Percentiles rank a stretch among this genome's conserved stretches.
phyloP scores from a whole-genome alignment of 2,329 filamentous ascomycete species.

The Aspergillus fumigatiaffinis region DNA sequence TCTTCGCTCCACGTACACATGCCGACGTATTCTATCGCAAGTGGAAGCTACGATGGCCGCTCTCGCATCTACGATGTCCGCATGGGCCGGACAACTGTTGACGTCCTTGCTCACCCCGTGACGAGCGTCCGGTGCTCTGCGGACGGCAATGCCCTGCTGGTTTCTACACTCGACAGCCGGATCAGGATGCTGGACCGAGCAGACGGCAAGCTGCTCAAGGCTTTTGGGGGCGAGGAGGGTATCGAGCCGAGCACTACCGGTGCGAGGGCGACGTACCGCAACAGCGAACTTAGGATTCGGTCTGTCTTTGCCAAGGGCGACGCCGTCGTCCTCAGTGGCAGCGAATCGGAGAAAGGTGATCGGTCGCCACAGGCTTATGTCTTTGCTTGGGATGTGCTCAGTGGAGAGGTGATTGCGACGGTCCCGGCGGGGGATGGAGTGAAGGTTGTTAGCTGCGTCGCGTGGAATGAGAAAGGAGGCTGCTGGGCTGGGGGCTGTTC shows the following conservation, averaged over 20 bases:
- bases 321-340: conserved; percentile 73
- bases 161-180: conserved; percentile 70
- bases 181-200: conserved; percentile 77
- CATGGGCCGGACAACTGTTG: conserved; percentile 65
- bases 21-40: conserved; percentile 53
- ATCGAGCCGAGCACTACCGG: conserved; percentile 6
- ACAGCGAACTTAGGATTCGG: conserved; percentile 70
- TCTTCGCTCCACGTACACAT: conserved; percentile 38
- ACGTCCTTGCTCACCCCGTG: conserved; percentile 65
- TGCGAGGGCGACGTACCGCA: conserved; percentile 43
- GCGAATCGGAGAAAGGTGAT: conserved; percentile 53
- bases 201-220: conserved; percentile 68
- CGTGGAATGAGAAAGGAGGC: conserved; percentile 41
- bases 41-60: conserved; percentile 79
- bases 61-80: conserved; percentile 79
- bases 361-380: conserved; percentile 25
- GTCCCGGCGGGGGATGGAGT: conserved; percentile 45
- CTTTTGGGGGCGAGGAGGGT: conserved; percentile 53
- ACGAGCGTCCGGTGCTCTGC: conserved; percentile 69
- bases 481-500: conserved; percentile 41
- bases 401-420: conserved; percentile 62
- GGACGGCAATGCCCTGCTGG: conserved; percentile 71
- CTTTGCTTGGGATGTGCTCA: conserved; percentile 76
- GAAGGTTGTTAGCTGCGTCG: conserved; percentile 44
- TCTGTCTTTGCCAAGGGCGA: conserved; percentile 72